Evolutionary conservation across 177 flowering plant species (phyloP).

Genomic region (Vitis hybrid): DNA sequence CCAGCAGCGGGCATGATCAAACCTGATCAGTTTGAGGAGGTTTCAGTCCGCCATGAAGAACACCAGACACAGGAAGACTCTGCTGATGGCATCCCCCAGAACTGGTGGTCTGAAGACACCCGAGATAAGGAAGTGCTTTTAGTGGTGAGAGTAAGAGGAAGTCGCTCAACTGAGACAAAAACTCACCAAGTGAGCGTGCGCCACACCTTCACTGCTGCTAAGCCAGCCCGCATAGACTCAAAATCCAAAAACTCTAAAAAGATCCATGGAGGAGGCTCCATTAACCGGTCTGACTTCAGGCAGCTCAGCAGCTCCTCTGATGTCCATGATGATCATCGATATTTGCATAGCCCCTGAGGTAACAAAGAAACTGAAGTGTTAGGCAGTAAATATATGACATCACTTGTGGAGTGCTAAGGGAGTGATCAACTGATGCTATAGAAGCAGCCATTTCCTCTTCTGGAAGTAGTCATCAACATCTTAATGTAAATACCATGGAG

Average conservation of each 20-base stretch:
- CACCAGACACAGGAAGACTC: constrained; percentile 58
- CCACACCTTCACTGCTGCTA: constrained; percentile 53
- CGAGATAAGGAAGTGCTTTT: constrained; percentile 77
- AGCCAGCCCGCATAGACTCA: constrained; percentile 29
- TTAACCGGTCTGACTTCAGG: constrained; percentile 40
- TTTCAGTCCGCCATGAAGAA: constrained; percentile 71
- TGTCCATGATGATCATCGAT: constrained; percentile 33
- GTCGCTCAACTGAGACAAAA: constrained; percentile 43
- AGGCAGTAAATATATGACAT: not conserved
- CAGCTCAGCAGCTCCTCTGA: constrained; percentile 38
- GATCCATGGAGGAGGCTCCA: constrained; percentile 28
- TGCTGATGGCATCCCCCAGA: constrained; percentile 77
- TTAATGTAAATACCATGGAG: constrained; percentile 4
- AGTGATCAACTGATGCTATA: too few species aligned
- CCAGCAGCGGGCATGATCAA: constrained; percentile 83
- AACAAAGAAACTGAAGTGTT: not conserved
- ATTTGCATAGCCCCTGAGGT: constrained; percentile 33
- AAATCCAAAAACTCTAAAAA: constrained; percentile 31
- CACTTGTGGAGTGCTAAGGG: too few species aligned
- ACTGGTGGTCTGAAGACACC: constrained; percentile 89
- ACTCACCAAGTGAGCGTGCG: constrained; percentile 54
- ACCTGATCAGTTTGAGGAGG: constrained; percentile 63
- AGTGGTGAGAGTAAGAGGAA: constrained; percentile 46
- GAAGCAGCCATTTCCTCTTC: not conserved
- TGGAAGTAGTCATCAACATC: not conserved